Evolutionary conservation across 306 rosid species (phyloP).

Genomic region (Citrullus amarus): DNA sequence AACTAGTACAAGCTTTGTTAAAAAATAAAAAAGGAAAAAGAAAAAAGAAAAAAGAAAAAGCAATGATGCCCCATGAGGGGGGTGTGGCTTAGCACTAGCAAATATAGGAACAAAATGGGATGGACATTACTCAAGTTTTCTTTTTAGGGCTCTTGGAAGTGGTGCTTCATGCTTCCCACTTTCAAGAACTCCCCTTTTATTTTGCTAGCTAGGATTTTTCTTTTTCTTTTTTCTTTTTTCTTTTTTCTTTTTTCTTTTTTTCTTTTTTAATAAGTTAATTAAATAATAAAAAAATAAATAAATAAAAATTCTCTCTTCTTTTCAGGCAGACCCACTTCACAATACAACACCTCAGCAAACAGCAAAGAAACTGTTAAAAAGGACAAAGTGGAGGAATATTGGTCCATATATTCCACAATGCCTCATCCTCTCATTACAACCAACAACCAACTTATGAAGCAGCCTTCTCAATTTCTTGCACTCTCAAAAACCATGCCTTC

Average conservation of each 20-base stretch:
- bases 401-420: slow-evolving; percentile 1
- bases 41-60: neutral
- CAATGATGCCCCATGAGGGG: neutral
- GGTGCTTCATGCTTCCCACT: slow-evolving; percentile 14
- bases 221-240: neutral
- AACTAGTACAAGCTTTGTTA: no score
- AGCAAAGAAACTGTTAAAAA: neutral
- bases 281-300: neutral
- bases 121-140: slow-evolving; percentile 3
- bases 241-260: no score
- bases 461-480: neutral
- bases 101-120: neutral
- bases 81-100: slow-evolving; percentile 7
- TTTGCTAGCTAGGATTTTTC: neutral
- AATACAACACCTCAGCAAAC: neutral
- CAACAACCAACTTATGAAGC: slow-evolving; percentile 1
- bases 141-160: slow-evolving; percentile 9
- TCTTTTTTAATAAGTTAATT: no score
- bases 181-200: neutral
- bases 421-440: slow-evolving; percentile 3
- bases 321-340: slow-evolving; percentile 11
- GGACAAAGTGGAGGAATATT: slow-evolving; percentile 13
- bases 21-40: no score
- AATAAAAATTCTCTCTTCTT: slow-evolving; percentile 10
- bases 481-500: neutral